Conservation (phyloP, 139 green algal species). For the Microglena sp. region DNA sequence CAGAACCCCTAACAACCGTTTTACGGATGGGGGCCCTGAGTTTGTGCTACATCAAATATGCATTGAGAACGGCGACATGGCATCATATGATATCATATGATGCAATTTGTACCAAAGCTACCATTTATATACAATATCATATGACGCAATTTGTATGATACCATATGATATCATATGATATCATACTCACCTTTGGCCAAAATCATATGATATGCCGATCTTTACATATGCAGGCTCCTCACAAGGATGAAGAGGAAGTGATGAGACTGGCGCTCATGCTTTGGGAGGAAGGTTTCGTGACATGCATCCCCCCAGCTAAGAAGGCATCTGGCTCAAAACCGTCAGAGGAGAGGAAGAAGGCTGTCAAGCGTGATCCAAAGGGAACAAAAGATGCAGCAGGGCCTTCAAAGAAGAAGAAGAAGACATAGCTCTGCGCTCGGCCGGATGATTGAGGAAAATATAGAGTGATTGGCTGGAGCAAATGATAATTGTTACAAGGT, state of each 20-base stretch:
- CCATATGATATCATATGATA: not conserved
- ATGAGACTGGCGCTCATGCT: slow-evolving; percentile 4
- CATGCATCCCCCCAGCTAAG: not conserved
- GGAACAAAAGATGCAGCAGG: not conserved
- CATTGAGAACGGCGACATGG: too few relatives aligned
- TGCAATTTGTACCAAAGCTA: too few relatives aligned
- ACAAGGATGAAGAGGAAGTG: slow-evolving; percentile 10
- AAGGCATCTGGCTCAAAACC: not conserved
- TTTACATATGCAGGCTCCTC: slow-evolving; percentile 4
- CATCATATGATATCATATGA: too few relatives aligned
- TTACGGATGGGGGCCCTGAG: too few relatives aligned
- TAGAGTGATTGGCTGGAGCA: not conserved
- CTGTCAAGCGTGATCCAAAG: not conserved
- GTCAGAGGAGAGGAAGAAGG: not conserved
- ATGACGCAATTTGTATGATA: too few relatives aligned
- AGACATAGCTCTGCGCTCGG: not conserved
- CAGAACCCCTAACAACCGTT: too few relatives aligned
- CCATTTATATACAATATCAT: too few relatives aligned
- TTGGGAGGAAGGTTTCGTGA: slow-evolving; percentile 10
- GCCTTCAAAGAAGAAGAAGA: not conserved
- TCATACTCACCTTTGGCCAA: not conserved
- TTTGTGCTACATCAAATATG: too few relatives aligned
- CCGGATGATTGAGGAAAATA: not conserved
- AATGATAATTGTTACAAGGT: not conserved
- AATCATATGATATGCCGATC: not conserved